Conservation (phyloP, 768 basidiomycete genomes). For the Podaxis pistillaris region DNA sequence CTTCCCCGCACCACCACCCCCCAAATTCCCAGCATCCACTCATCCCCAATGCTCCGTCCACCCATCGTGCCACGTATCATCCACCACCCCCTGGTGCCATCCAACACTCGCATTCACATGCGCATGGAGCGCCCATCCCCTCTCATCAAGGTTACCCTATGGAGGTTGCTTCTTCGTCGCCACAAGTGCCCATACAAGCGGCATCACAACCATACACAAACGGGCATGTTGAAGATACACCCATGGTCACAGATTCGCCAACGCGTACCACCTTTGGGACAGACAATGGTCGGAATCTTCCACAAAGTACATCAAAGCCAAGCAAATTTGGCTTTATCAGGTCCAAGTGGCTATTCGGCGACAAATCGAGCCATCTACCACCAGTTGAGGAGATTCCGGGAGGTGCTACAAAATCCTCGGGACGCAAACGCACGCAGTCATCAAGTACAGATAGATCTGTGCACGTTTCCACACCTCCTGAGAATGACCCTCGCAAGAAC, state of each 20-base stretch:
- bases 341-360: constrained; percentile 78
- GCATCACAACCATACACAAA: constrained; percentile 37
- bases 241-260: constrained; percentile 53
- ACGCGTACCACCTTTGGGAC: constrained; percentile 38
- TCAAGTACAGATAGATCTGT: constrained; percentile 73
- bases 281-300: constrained; percentile 33
- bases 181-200: constrained; percentile 29
- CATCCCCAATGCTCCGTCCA: constrained; percentile 37
- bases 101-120: constrained; percentile 20
- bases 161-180: constrained; percentile 51
- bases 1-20: constrained; percentile 32
- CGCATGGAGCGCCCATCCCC: constrained; percentile 26
- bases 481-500: constrained; percentile 48
- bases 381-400: constrained; percentile 70
- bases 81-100: constrained; percentile 25
- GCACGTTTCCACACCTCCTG: constrained; percentile 50
- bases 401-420: constrained; percentile 35
- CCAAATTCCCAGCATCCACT: constrained; percentile 46
- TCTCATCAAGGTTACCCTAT: constrained; percentile 51
- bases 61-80: constrained; percentile 45
- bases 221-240: constrained; percentile 50
- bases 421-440: constrained; percentile 79
- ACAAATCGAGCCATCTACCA: constrained; percentile 67
- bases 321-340: constrained; percentile 65
- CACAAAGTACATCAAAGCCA: constrained; percentile 42